A percentile compares a stretch with the other conserved stretches of the same genome.
Conservation (phyloP, 768 basidiomycete species). For the Basidioascus undulatus region DNA sequence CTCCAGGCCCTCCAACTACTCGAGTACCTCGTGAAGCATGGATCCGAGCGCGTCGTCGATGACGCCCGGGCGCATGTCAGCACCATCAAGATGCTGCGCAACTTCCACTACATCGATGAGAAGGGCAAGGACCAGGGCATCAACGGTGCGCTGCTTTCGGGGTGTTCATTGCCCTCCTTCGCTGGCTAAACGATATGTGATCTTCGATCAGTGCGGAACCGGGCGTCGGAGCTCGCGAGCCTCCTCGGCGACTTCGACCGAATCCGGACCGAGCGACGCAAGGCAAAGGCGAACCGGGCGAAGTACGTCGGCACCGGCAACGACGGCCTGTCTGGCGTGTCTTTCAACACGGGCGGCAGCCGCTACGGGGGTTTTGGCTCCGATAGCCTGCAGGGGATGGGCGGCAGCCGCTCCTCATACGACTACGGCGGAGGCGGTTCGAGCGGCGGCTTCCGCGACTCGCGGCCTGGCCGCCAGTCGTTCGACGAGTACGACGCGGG, state of each 20-base stretch:
- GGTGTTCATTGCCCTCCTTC: too few species aligned
- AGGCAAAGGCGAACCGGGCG: constrained; percentile 69
- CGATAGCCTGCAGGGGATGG: constrained; percentile 22
- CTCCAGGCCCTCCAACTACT: constrained; percentile 64
- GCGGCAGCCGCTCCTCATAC: constrained; percentile 9
- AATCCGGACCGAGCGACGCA: constrained; percentile 67
- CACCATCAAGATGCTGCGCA: constrained; percentile 89
- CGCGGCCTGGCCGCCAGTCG: constrained; percentile 20
- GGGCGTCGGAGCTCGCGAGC: constrained; percentile 76
- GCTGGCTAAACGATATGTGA: too few species aligned
- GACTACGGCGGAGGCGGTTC: constrained; percentile 21
- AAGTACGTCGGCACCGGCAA: constrained; percentile 78
- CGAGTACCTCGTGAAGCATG: constrained; percentile 90
- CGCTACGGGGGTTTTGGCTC: constrained; percentile 49
- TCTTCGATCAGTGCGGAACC: constrained; percentile 55
- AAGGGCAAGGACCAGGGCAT: constrained; percentile 96
- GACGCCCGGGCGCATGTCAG: constrained; percentile 85
- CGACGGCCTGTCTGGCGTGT: constrained; percentile 30
- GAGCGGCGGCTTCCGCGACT: constrained; percentile 24
- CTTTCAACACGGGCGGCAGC: constrained; percentile 31
- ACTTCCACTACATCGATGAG: constrained; percentile 95
- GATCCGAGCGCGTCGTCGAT: constrained; percentile 90
- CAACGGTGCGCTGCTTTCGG: constrained; percentile 38
- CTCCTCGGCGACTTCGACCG: constrained; percentile 73
- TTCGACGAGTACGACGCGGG: constrained; percentile 96